Base-by-base conservation (phyloP, 2,329 filamentous ascomycete species). In the Colletotrichum sp. region DNA sequence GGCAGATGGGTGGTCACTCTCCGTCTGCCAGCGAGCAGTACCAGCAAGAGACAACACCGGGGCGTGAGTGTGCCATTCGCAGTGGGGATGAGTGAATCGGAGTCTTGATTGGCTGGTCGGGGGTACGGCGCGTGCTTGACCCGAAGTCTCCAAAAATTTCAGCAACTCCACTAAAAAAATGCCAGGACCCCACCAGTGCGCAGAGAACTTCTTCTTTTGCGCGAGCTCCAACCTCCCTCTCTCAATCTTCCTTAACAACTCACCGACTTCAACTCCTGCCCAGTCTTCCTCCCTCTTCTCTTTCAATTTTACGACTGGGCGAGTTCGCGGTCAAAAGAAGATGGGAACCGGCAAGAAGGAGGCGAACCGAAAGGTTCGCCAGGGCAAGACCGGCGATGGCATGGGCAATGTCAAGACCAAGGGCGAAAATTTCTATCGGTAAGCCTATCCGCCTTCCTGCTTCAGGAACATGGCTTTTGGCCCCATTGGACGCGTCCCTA, bases 401-500 rank as follows among this genome's bases (percentile, higher is more conserved):
- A 95, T 98, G 92, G 93, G 88, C 81, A 99, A 99, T 88, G 95
- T 99, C 83, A 95, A 93, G 82, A 90, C 93, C 81, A 99, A 99
- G 88, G 97, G 97, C 87, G 96, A 99, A 90, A 99, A 99, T 89
- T 99, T 99, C 88, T 99, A 99, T 89, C 93, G 95, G 90, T 94
- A 88, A 79, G 89, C 78, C 67, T n/a, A 7, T 65, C 24, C 13
- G 30, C 12, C n/a, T n/a, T 18, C 67, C 69, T 30, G 15, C 32
- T 13, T 21, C 16, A 67, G 44, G 18, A 21, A 5, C 59, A 63
- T 28, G 59, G n/a, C n/a, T 15, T 32, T 32, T 26, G 12, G 13
- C 34, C 15, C 21, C 21, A 32, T 34, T 57, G 7, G 16, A 24
- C 34, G 16, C 10, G 21, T 26, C n/a, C 28, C 64, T 72, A 32